phyloP scores from a whole-genome alignment of 805 yeast genomes.

The Candida tallmaniae region DNA sequence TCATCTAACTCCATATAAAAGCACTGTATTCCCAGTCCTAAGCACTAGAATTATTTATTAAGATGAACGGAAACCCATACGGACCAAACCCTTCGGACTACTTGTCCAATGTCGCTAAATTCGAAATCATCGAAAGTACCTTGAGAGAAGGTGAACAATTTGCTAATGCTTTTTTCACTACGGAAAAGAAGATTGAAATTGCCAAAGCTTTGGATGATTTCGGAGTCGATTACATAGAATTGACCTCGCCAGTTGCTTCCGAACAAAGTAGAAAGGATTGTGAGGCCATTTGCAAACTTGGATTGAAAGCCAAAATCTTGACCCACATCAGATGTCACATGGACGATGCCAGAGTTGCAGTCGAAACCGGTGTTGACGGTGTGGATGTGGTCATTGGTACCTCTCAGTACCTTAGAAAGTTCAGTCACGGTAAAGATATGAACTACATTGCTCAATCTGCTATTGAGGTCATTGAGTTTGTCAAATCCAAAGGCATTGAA shows the following conservation, averaged over 20 bases:
- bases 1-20: too few relatives aligned
- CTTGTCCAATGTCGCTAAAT: constrained; percentile 81
- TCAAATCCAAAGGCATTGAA: constrained; percentile 94
- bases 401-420: constrained; percentile 89
- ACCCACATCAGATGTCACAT: constrained; percentile 98
- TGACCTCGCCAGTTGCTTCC: constrained; percentile 96
- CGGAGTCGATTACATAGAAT: constrained; percentile 96
- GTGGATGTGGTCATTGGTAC: constrained; percentile 98
- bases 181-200: constrained; percentile 93
- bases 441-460: constrained; percentile 94
- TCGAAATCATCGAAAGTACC: constrained; percentile 92
- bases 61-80: constrained; percentile 60
- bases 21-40: too few relatives aligned
- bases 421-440: constrained; percentile 98
- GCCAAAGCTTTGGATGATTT: constrained; percentile 96
- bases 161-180: constrained; percentile 92
- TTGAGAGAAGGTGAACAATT: constrained; percentile 98
- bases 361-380: constrained; percentile 98
- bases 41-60: too few relatives aligned
- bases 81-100: constrained; percentile 95
- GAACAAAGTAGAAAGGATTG: constrained; percentile 92
- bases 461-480: constrained; percentile 94
- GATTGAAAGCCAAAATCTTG: constrained; percentile 89
- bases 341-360: constrained; percentile 98
- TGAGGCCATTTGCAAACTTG: constrained; percentile 97